Evolutionary conservation across 2,329 filamentous ascomycete species (phyloP).

Genomic region (Penicillium corylophilum): DNA sequence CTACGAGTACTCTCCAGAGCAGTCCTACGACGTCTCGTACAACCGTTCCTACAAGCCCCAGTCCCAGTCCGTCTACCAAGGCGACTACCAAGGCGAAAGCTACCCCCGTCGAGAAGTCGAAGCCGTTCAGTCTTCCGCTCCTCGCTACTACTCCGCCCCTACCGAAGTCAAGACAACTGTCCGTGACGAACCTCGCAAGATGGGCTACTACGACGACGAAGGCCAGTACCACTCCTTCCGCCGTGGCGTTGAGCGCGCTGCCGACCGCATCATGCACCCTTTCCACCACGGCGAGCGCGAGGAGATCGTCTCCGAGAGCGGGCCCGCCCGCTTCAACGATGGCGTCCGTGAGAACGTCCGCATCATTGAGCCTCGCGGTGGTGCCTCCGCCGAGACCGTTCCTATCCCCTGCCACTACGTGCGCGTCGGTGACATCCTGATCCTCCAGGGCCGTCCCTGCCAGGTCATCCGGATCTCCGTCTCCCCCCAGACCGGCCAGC

Average conservation of each 20-base stretch:
- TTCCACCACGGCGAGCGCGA: slow-evolving; percentile 55
- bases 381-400: slow-evolving; percentile 72
- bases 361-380: slow-evolving; percentile 52
- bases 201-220: slow-evolving; percentile 80
- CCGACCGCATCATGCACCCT: slow-evolving; percentile 64
- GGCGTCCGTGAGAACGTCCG: slow-evolving; percentile 49
- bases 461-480: slow-evolving; percentile 99
- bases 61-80: slow-evolving; percentile 38
- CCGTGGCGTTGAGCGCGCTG: slow-evolving; percentile 66
- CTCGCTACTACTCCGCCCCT: slow-evolving; percentile 32
- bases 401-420: slow-evolving; percentile 99
- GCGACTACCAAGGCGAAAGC: slow-evolving; percentile 41
- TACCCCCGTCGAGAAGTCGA: slow-evolving; percentile 31
- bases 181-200: slow-evolving; percentile 59
- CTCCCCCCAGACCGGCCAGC: slow-evolving; percentile 95
- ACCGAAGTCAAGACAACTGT: slow-evolving; percentile 52
- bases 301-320: slow-evolving; percentile 43
- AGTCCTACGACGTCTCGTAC: slow-evolving; percentile 31
- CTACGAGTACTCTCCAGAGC: slow-evolving; percentile 22
- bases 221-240: slow-evolving; percentile 74
- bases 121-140: slow-evolving; percentile 31
- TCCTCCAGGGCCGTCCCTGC: slow-evolving; percentile 98
- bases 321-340: slow-evolving; percentile 46
- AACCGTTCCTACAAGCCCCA: slow-evolving; percentile 28
- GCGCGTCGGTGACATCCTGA: slow-evolving; percentile 96